These are phyloP conservation scores for Hypoxylon perforatum DNA, from an alignment of 495 filamentous ascomycete species.

Conservation along the genomic window DNA sequence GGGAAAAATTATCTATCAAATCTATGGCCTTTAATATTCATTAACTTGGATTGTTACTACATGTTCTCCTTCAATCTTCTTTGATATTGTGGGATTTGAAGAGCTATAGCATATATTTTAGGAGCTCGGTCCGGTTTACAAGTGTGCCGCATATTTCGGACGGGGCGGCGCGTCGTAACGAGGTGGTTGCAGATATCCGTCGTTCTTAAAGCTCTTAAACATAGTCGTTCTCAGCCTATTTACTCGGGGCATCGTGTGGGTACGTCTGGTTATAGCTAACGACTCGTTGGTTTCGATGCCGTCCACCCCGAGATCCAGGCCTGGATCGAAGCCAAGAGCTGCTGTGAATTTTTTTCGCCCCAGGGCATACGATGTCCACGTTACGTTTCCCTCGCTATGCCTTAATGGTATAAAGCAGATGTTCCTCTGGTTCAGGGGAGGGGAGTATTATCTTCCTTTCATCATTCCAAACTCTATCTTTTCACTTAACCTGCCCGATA, in stretches of 20 bases:
- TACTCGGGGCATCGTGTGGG: slow-evolving; percentile 5
- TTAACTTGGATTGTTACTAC: too few species aligned
- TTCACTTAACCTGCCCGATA: slow-evolving; percentile 14
- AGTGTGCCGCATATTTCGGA: too few species aligned
- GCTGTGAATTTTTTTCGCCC: neutral
- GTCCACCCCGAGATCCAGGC: neutral
- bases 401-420: slow-evolving; percentile 23
- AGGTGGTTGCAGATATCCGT: neutral
- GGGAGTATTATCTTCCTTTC: slow-evolving; percentile 13
- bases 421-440: neutral
- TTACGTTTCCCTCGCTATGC: neutral
- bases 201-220: neutral
- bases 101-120: too few species aligned
- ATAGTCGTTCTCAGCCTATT: neutral
- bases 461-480: slow-evolving; percentile 24
- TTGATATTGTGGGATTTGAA: too few species aligned
- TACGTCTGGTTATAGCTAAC: slow-evolving; percentile 10
- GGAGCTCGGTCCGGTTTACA: too few species aligned
- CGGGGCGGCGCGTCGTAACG: too few species aligned
- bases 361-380: neutral
- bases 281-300: slow-evolving; percentile 28
- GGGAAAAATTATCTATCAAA: too few species aligned
- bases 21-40: too few species aligned
- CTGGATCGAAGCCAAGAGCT: slow-evolving; percentile 4
- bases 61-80: too few species aligned